phyloP scores from a whole-genome alignment of 306 rosid genomes.

The Hippophae gyantsensis region DNA sequence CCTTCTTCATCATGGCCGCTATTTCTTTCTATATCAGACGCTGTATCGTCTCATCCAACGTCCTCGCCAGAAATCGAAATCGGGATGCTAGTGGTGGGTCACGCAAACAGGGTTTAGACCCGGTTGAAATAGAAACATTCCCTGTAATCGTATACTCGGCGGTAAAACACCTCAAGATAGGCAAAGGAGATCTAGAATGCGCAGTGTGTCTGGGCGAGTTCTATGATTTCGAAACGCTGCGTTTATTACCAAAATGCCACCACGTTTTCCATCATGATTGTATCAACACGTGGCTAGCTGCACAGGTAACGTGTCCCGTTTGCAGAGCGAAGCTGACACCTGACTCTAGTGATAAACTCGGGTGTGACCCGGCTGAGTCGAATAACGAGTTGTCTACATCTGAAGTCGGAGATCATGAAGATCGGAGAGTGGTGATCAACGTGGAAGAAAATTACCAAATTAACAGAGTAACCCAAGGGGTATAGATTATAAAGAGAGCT shows the following conservation, averaged over 20 bases:
- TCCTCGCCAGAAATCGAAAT: not conserved
- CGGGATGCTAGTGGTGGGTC: not conserved
- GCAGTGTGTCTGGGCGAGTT: conserved; percentile 69
- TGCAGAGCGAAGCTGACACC: conserved; percentile 43
- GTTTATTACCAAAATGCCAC: conserved; percentile 55
- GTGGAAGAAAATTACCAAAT: conserved; percentile 1
- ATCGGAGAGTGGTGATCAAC: not conserved
- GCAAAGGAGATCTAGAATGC: conserved; percentile 48
- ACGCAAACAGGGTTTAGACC: conserved; percentile 36
- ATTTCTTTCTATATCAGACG: conserved; percentile 24
- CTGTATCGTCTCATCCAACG: conserved; percentile 11
- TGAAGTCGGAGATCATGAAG: not conserved
- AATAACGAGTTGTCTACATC: not conserved
- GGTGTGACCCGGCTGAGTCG: not conserved
- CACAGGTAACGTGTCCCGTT: conserved; percentile 62
- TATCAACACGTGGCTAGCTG: conserved; percentile 60
- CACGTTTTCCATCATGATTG: conserved; percentile 70
- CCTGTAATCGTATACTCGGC: conserved; percentile 51
- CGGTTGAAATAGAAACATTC: conserved; percentile 32
- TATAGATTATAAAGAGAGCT: not conserved
- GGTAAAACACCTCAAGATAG: conserved; percentile 44
- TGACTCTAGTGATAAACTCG: not conserved
- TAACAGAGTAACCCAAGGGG: not conserved
- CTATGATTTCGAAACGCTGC: conserved; percentile 45
- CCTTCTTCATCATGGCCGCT: conserved; percentile 21